phyloP scores from a whole-genome alignment of 768 basidiomycete genomes.

The Coprinopsis sp. region DNA sequence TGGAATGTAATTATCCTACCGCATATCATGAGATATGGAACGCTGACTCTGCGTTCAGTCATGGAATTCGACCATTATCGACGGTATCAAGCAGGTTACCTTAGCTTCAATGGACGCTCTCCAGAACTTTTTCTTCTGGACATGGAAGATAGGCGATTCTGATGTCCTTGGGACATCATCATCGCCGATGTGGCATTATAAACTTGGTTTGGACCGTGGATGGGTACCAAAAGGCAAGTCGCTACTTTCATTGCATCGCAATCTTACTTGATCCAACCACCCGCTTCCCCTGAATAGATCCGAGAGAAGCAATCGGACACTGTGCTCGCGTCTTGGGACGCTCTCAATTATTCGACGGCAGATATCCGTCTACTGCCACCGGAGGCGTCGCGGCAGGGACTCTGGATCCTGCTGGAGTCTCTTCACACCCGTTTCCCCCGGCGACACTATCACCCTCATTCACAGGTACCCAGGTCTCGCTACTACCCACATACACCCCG shows the following conservation, averaged over 20 bases:
- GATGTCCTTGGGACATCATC: conserved; percentile 60
- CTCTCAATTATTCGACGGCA: conserved; percentile 45
- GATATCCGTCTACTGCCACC: conserved; percentile 62
- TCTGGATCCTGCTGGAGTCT: conserved; percentile 47
- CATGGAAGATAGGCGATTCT: conserved; percentile 92
- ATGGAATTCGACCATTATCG: conserved; percentile 57
- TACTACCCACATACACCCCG: conserved; percentile 67
- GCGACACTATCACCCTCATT: conserved; percentile 47
- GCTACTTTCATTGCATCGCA: background rate
- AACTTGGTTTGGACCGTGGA: conserved; percentile 77
- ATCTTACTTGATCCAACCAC: background rate
- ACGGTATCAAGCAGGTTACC: conserved; percentile 58
- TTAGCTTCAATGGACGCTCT: conserved; percentile 85
- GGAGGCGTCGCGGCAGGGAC: conserved; percentile 64
- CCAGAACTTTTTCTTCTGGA: conserved; percentile 96
- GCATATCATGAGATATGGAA: conserved; percentile 6
- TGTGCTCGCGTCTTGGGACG: conserved; percentile 36
- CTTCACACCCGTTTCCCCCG: conserved; percentile 61
- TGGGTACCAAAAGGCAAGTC: conserved; percentile 82
- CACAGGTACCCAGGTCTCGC: conserved; percentile 46
- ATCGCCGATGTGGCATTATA: conserved; percentile 83
- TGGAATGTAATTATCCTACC: conserved; percentile 33
- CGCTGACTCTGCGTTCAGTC: conserved; percentile 25
- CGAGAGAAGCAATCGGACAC: conserved; percentile 42
- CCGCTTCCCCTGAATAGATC: conserved; percentile 26